Percentiles rank a stretch among this genome's conserved stretches.
Evolutionary conservation across 2,329 filamentous ascomycete species (phyloP).

Genomic region (Cercospora zeina): DNA sequence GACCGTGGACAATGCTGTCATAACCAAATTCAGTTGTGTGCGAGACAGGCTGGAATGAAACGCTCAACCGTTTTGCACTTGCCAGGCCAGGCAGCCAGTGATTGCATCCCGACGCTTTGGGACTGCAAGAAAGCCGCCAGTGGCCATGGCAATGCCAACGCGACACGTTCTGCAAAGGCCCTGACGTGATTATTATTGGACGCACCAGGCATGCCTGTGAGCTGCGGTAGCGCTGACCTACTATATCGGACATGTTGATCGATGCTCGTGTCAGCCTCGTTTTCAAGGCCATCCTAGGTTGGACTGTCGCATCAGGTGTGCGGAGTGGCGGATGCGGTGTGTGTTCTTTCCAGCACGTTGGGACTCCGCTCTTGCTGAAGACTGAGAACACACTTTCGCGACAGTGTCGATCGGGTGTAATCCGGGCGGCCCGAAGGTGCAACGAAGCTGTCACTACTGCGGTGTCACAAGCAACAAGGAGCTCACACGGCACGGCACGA

Average conservation of each 20-base stretch:
- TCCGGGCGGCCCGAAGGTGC: neutral
- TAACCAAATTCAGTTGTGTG: neutral
- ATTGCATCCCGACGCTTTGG: neutral
- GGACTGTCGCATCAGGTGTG: neutral
- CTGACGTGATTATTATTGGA: neutral
- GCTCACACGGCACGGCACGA: neutral
- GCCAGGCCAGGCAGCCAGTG: neutral
- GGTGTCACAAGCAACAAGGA: neutral
- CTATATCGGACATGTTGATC: neutral
- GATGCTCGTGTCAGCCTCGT: neutral
- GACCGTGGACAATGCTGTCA: neutral
- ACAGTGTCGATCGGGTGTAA: neutral
- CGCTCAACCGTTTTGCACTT: slow-evolving; percentile 1
- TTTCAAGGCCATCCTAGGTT: neutral
- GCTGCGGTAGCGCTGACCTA: neutral
- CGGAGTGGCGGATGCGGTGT: neutral
- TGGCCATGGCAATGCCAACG: slow-evolving; percentile 7
- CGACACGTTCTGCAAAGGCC: neutral
- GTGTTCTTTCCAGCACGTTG: neutral
- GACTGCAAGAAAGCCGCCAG: neutral
- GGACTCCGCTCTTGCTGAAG: neutral
- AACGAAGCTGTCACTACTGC: slow-evolving; percentile 2
- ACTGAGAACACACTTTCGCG: neutral
- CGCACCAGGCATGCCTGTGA: slow-evolving; percentile 1
- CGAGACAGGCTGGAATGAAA: slow-evolving; percentile 1